Percentiles rank a stretch among this genome's conserved stretches.
These are phyloP conservation scores for Rhododendron kiyosumense DNA, from an alignment of 148 eudicot species.

Conservation along the genomic window DNA sequence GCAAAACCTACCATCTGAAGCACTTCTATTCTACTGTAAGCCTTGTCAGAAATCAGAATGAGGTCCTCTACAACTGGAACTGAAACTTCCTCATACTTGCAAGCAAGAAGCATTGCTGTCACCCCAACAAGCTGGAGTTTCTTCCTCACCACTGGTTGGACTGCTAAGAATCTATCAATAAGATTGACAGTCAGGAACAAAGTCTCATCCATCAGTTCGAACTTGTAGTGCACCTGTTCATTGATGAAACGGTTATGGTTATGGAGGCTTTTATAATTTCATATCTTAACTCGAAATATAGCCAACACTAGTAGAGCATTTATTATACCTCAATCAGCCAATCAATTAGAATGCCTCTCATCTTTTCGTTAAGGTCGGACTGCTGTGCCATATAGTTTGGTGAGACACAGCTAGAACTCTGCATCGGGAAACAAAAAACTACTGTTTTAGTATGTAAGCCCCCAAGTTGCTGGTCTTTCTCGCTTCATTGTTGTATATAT, in stretches of 20 bases:
- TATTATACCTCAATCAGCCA: constrained; percentile 85
- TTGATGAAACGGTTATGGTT: constrained; percentile 4
- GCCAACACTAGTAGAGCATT: neutral
- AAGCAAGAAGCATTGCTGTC: constrained; percentile 82
- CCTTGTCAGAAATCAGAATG: constrained; percentile 66
- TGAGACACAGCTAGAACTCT: constrained; percentile 48
- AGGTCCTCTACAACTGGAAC: constrained; percentile 76
- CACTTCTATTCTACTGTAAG: constrained; percentile 64
- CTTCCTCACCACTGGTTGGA: constrained; percentile 55
- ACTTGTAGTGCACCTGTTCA: constrained; percentile 80
- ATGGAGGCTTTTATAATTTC: neutral
- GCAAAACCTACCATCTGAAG: constrained; percentile 60
- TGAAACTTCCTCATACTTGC: constrained; percentile 87
- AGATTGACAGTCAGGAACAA: constrained; percentile 72
- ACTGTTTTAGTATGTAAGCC: neutral
- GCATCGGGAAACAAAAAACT: constrained; percentile 13
- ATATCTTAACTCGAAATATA: neutral
- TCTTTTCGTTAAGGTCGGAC: constrained; percentile 64
- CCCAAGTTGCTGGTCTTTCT: neutral
- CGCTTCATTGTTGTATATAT: neutral
- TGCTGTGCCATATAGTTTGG: constrained; percentile 65
- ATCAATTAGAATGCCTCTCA: constrained; percentile 83
- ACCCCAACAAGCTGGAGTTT: constrained; percentile 85
- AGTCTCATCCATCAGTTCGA: constrained; percentile 90
- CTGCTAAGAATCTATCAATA: constrained; percentile 74